Evolutionary conservation across 1,139 yeast species (phyloP).

Genomic region (Geotrichum siamense): DNA sequence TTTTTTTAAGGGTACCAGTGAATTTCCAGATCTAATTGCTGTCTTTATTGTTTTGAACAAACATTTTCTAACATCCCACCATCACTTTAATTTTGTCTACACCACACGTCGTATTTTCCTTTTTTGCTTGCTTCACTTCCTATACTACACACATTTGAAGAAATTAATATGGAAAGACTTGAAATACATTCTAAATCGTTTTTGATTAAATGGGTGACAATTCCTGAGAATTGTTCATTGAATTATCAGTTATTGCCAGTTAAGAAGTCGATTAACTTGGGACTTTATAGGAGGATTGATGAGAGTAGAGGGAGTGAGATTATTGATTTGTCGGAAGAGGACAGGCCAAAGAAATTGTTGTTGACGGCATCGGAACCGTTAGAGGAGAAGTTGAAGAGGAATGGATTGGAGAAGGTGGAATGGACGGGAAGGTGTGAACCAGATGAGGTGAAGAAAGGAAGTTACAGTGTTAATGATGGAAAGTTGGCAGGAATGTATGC

Average conservation of each 20-base stretch:
- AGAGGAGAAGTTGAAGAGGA: constrained; percentile 30
- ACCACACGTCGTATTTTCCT: too few relatives aligned
- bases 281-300: neutral
- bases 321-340: constrained; percentile 1
- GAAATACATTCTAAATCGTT: constrained; percentile 87
- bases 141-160: neutral
- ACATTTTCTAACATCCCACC: neutral
- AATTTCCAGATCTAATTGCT: too few relatives aligned
- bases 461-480: constrained; percentile 44
- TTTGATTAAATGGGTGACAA: constrained; percentile 83
- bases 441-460: constrained; percentile 45
- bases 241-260: constrained; percentile 80
- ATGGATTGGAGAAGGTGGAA: constrained; percentile 33
- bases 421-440: constrained; percentile 36
- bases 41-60: too few relatives aligned
- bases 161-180: constrained; percentile 59
- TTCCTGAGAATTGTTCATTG: constrained; percentile 57
- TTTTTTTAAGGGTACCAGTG: too few relatives aligned
- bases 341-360: neutral
- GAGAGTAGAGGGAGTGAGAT: neutral
- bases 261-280: constrained; percentile 56
- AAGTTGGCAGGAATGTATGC: constrained; percentile 58
- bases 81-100: neutral
- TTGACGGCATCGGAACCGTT: constrained; percentile 19
- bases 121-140: neutral